These are phyloP conservation scores for Spiraea crenata DNA, from an alignment of 331 rosid species.

Conservation along the genomic window DNA sequence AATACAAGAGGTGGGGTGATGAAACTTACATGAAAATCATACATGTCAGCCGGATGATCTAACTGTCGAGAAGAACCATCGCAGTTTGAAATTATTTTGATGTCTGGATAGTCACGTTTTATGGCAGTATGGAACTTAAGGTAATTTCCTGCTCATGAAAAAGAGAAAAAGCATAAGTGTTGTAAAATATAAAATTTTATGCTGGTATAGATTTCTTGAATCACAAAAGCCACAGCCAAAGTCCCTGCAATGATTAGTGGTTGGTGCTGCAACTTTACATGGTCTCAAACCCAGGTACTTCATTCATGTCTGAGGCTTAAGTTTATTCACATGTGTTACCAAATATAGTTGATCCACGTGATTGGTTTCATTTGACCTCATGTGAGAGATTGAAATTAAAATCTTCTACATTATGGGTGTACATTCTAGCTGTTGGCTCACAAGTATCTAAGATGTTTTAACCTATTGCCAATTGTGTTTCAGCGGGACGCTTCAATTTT, in stretches of 20 bases:
- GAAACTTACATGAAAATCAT: constrained; percentile 82
- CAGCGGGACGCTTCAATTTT: background rate
- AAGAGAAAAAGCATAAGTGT: constrained; percentile 6
- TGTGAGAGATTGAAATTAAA: background rate
- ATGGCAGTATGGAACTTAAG: constrained; percentile 65
- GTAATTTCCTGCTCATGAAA: constrained; percentile 68
- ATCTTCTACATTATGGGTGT: background rate
- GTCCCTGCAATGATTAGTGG: too few relatives aligned
- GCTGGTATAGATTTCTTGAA: too few relatives aligned
- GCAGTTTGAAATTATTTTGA: constrained; percentile 82
- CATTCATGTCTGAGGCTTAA: too few relatives aligned
- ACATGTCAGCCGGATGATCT: constrained; percentile 89
- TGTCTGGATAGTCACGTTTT: constrained; percentile 70
- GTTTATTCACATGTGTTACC: too few relatives aligned
- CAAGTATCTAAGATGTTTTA: background rate
- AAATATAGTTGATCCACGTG: background rate
- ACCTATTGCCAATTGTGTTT: background rate
- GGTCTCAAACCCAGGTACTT: too few relatives aligned
- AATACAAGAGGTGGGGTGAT: constrained; percentile 19
- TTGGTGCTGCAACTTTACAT: too few relatives aligned
- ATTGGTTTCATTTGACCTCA: background rate
- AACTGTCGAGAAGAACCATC: constrained; percentile 67
- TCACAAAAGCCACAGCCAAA: too few relatives aligned
- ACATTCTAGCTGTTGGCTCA: background rate
- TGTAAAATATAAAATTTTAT: background rate